Evolutionary conservation across 495 filamentous ascomycete genomes (phyloP).

Genomic region (Tuber borchii): DNA sequence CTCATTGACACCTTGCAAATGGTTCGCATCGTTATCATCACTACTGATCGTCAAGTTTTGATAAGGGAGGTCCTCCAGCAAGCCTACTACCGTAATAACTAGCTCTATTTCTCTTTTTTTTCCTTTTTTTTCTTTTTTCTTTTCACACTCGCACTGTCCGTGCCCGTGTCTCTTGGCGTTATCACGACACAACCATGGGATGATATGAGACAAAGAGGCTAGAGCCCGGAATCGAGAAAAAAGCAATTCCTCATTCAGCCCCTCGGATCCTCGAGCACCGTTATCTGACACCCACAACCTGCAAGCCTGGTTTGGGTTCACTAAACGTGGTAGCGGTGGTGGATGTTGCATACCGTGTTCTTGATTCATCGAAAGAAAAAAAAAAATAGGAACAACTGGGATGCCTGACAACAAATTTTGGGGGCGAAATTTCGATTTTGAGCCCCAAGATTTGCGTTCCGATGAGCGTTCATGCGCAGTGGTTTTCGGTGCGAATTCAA

Average conservation of each 20-base stretch:
- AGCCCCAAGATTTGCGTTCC: neutral
- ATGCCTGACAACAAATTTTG: neutral
- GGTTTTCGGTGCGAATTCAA: neutral
- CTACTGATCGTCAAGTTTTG: neutral
- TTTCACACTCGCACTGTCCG: neutral
- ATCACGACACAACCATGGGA: neutral
- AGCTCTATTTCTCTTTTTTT: neutral
- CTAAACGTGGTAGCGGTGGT: neutral
- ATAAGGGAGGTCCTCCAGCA: neutral
- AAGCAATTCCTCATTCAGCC: neutral
- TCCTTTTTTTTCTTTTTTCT: neutral
- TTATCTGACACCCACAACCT: neutral
- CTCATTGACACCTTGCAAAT: neutral
- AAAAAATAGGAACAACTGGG: neutral
- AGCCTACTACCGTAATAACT: neutral
- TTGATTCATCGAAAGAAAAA: neutral
- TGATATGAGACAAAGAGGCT: conserved; percentile 1
- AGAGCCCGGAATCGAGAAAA: neutral
- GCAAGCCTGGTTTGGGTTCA: neutral
- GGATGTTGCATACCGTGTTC: conserved; percentile 2
- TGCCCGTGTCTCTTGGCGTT: neutral
- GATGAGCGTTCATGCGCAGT: neutral
- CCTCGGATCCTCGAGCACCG: neutral
- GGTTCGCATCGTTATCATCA: neutral
- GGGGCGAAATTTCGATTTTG: neutral